Percentiles rank a stretch among this genome's conserved stretches.
Conservation (phyloP, 306 rosid genomes). For the Alnus rubra region DNA sequence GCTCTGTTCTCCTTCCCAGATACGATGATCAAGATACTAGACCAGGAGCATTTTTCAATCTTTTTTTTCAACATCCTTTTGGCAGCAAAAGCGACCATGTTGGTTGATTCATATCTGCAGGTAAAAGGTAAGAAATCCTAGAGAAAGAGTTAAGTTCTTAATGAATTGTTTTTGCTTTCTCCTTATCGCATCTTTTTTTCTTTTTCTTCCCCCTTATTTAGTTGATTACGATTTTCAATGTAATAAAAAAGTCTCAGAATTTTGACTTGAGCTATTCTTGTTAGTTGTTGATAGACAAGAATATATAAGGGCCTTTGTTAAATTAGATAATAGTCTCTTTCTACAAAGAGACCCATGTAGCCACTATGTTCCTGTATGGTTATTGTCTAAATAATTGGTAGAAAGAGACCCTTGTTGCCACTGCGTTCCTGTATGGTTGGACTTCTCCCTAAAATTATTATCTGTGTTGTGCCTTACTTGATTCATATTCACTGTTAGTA, state of each 20-base stretch:
- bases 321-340: too few relatives aligned
- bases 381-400: too few relatives aligned
- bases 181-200: constrained; percentile 1
- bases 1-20: constrained; percentile 82
- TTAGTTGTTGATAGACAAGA: constrained; percentile 29
- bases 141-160: constrained; percentile 25
- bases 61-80: constrained; percentile 40
- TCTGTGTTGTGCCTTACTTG: too few relatives aligned
- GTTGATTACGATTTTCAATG: constrained; percentile 14
- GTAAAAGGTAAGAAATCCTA: constrained; percentile 32
- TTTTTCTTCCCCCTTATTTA: neutral
- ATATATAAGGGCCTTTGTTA: too few relatives aligned
- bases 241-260: constrained; percentile 18
- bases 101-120: constrained; percentile 10
- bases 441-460: too few relatives aligned
- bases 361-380: too few relatives aligned
- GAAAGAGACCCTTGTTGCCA: too few relatives aligned
- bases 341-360: too few relatives aligned
- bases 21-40: constrained; percentile 55
- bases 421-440: too few relatives aligned
- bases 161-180: constrained; percentile 21
- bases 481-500: too few relatives aligned
- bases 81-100: constrained; percentile 25
- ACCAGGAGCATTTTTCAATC: constrained; percentile 32
- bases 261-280: constrained; percentile 25